A percentile compares a stretch with the other conserved stretches of the same genome.
These are phyloP conservation scores for Thymus quinquecostatus DNA, from an alignment of 257 asterid species.

Conservation along the genomic window DNA sequence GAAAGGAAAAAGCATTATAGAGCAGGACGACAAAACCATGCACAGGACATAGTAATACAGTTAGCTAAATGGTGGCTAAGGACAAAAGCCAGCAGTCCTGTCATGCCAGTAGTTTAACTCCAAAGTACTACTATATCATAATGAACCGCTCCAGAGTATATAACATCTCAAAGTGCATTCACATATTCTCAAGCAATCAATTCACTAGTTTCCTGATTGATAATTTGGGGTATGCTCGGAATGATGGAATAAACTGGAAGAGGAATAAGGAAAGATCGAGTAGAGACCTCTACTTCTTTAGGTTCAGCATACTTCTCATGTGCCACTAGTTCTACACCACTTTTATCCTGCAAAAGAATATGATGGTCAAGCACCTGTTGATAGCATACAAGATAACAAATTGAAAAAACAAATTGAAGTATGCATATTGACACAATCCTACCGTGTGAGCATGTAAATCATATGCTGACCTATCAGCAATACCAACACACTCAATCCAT, in stretches of 20 bases:
- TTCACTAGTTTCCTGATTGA: neutral
- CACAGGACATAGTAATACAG: neutral
- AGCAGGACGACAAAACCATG: neutral
- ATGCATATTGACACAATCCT: conserved; percentile 24
- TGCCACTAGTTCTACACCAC: conserved; percentile 72
- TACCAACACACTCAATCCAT: conserved; percentile 88
- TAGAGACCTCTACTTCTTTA: conserved; percentile 80
- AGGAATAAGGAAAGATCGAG: conserved; percentile 7
- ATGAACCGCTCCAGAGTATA: neutral
- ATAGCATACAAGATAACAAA: neutral
- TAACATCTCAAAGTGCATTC: conserved; percentile 10
- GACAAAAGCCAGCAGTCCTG: neutral
- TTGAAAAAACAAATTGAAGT: conserved; percentile 1
- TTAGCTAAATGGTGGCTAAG: too few species aligned
- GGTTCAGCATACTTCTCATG: conserved; percentile 73
- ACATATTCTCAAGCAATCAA: neutral
- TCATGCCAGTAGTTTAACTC: neutral
- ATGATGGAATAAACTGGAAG: conserved; percentile 14
- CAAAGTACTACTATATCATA: neutral
- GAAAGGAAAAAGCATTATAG: conserved; percentile 11
- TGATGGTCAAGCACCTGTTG: neutral
- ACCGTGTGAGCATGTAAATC: conserved; percentile 87
- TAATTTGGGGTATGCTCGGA: neutral
- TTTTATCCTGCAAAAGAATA: conserved; percentile 62
- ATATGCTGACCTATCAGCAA: conserved; percentile 85